Percentiles rank a stretch among this genome's conserved stretches.
phyloP scores from a whole-genome alignment of 1,139 yeast genomes.

The Magnusiomyces starmeri region DNA sequence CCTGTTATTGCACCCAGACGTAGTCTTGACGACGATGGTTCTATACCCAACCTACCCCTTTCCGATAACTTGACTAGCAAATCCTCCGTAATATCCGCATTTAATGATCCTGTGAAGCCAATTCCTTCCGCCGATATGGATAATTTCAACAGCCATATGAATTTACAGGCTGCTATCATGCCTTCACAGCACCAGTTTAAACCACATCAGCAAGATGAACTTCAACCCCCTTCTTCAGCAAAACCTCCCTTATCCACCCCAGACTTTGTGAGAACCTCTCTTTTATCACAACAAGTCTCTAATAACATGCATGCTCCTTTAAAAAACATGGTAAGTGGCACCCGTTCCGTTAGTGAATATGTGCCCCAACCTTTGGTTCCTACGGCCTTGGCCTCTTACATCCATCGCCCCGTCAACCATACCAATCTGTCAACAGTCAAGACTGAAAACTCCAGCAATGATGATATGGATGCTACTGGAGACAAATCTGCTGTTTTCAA shows the following conservation, averaged over 20 bases:
- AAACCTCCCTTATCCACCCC: too few species aligned
- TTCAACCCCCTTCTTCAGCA: too few species aligned
- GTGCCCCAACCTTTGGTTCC: slow-evolving; percentile 10
- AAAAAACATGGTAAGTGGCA: not conserved
- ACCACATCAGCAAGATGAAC: too few species aligned
- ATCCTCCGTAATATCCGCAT: too few species aligned
- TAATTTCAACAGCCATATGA: not conserved
- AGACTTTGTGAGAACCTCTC: not conserved
- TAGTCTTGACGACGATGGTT: not conserved
- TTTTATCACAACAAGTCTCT: not conserved
- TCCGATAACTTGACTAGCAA: not conserved
- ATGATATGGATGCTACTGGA: too few species aligned
- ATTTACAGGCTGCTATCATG: not conserved
- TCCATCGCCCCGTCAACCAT: not conserved
- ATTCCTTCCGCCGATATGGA: not conserved
- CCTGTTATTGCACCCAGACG: not conserved
- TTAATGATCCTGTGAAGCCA: not conserved
- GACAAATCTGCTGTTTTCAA: too few species aligned
- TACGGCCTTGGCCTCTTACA: slow-evolving; percentile 1
- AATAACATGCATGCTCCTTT: too few species aligned
- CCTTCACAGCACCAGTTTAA: too few species aligned
- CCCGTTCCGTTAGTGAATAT: slow-evolving; percentile 16
- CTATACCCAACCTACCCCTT: not conserved
- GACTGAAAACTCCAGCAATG: too few species aligned
- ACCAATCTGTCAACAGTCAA: too few species aligned